Conservation (phyloP, 495 filamentous ascomycete genomes). For the Xylaria grammica region DNA sequence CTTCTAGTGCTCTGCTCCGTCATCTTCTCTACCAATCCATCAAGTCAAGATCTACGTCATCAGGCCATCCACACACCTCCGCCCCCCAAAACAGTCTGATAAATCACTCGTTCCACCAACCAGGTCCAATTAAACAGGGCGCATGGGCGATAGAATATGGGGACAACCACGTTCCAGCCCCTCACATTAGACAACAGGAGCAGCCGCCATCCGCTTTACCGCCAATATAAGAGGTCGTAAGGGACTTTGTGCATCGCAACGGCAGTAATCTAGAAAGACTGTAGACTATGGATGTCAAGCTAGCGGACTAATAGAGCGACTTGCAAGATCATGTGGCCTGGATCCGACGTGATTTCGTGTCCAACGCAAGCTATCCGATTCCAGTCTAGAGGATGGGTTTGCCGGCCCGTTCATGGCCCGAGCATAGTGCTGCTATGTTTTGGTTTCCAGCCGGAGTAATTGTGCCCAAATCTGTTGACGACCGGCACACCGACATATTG, state of each 20-base stretch:
- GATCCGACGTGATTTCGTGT: conserved; percentile 24
- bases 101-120: conserved; percentile 17
- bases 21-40: conserved; percentile 10
- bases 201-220: conserved; percentile 19
- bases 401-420: background rate
- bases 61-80: conserved; percentile 9
- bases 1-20: conserved; percentile 19
- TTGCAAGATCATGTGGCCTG: conserved; percentile 13
- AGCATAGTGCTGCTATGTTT: background rate
- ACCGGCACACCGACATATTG: too few relatives aligned
- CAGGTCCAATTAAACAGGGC: background rate
- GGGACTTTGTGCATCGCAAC: conserved; percentile 18
- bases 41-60: conserved; percentile 11
- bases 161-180: conserved; percentile 1
- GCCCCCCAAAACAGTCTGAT: conserved; percentile 25
- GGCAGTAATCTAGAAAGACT: conserved; percentile 12
- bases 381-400: conserved; percentile 4
- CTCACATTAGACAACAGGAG: background rate
- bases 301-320: background rate
- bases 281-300: conserved; percentile 17
- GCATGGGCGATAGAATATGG: conserved; percentile 21
- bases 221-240: background rate
- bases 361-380: conserved; percentile 17
- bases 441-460: background rate
- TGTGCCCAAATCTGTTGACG: background rate